Conservation (phyloP, 805 yeast species). For the Torulaspora indica region DNA sequence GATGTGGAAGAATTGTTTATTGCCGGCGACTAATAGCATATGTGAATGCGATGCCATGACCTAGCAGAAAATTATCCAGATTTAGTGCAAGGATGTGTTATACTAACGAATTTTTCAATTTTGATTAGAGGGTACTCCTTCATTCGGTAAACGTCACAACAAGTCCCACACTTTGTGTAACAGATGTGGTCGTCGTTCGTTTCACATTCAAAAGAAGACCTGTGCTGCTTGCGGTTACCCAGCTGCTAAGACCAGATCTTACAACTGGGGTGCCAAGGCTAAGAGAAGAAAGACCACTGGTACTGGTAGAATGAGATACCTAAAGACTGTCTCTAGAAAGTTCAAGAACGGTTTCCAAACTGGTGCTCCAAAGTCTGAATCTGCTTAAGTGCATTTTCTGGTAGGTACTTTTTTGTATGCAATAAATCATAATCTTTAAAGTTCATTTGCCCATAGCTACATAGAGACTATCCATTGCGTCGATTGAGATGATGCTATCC, state of each 20-base stretch:
- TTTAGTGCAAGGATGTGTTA: not conserved
- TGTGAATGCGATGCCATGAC: not conserved
- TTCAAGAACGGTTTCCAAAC: conserved; percentile 99
- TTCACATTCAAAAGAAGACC: conserved; percentile 99
- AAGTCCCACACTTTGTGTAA: conserved; percentile 98
- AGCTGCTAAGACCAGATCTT: conserved; percentile 96
- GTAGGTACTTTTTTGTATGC: conserved; percentile 2
- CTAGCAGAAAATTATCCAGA: not conserved
- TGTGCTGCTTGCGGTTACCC: conserved; percentile 99
- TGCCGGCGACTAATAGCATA: too few species aligned
- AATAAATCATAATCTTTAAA: conserved; percentile 4
- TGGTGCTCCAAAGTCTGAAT: conserved; percentile 58
- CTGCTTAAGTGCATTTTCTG: conserved; percentile 45
- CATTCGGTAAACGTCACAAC: conserved; percentile 99
- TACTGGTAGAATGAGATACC: conserved; percentile 98
- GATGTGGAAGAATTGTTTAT: not conserved
- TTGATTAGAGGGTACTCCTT: conserved; percentile 93
- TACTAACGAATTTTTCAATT: conserved; percentile 37
- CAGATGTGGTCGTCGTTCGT: conserved; percentile 98
- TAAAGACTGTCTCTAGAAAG: conserved; percentile 95
- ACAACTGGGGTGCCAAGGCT: conserved; percentile 99
- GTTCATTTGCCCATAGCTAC: conserved; percentile 49
- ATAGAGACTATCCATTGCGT: conserved; percentile 73
- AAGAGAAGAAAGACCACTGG: conserved; percentile 99
- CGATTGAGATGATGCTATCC: conserved; percentile 56